A percentile compares a stretch with the other conserved stretches of the same genome.
Evolutionary conservation across 495 filamentous ascomycete species (phyloP).

Genomic region (Tuber aestivum): DNA sequence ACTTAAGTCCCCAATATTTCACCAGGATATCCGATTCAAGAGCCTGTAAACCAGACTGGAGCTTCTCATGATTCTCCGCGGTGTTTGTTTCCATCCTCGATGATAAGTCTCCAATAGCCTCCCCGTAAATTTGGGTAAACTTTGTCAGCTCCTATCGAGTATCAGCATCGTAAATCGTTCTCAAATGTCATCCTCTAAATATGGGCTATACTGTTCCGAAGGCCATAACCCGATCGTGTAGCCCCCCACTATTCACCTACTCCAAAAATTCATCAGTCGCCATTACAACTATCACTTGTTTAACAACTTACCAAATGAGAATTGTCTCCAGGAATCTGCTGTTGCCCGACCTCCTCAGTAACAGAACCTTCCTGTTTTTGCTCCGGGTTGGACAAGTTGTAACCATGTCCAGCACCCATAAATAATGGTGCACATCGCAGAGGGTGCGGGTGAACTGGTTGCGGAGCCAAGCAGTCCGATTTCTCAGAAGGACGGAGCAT

Average conservation of each 20-base stretch:
- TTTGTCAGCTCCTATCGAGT: background rate
- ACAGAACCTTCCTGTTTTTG: background rate
- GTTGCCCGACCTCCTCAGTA: background rate
- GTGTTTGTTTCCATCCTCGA: constrained; percentile 6
- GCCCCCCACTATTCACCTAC: background rate
- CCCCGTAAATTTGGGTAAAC: background rate
- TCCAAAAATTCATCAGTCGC: background rate
- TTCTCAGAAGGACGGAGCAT: constrained; percentile 19
- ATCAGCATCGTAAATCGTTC: background rate
- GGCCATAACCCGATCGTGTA: background rate
- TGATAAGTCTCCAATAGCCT: constrained; percentile 9
- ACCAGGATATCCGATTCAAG: too few relatives aligned
- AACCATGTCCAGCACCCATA: background rate
- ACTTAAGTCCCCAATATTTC: too few relatives aligned
- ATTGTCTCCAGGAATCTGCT: background rate
- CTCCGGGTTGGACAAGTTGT: background rate
- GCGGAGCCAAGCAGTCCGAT: constrained; percentile 13
- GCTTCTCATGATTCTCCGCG: background rate
- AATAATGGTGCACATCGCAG: constrained; percentile 5
- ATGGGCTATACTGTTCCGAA: constrained; percentile 1
- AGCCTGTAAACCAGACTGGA: too few relatives aligned
- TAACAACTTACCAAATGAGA: background rate
- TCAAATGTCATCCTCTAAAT: background rate
- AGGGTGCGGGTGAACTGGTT: constrained; percentile 9
- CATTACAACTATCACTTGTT: constrained; percentile 7